A percentile compares a stretch with the other conserved stretches of the same genome.
Evolutionary conservation across 768 basidiomycete genomes (phyloP).

Genomic region (Hypholoma sublateritium): DNA sequence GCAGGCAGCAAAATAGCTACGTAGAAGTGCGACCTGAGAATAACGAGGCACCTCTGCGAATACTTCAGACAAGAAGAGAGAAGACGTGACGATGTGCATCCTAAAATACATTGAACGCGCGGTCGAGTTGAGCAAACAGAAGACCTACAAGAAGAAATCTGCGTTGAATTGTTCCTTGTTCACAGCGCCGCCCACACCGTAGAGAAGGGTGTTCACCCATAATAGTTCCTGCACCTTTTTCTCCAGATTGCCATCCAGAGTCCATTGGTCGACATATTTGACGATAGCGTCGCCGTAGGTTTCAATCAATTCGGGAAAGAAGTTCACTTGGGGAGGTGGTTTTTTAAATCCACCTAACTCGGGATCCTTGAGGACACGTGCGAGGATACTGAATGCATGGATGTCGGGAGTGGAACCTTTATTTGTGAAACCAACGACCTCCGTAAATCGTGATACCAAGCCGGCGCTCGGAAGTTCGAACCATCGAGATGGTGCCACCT

Average conservation of each 20-base stretch:
- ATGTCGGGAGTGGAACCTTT: slow-evolving; percentile 7
- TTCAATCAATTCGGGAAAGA: slow-evolving; percentile 1
- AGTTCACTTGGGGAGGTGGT: neutral
- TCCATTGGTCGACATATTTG: slow-evolving; percentile 26
- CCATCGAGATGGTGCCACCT: slow-evolving; percentile 7
- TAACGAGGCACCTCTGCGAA: slow-evolving; percentile 23
- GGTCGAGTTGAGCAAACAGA: neutral
- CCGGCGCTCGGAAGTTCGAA: slow-evolving; percentile 1
- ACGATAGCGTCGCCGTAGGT: slow-evolving; percentile 34
- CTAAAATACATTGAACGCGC: slow-evolving; percentile 23
- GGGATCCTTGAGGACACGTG: slow-evolving; percentile 15
- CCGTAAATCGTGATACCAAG: slow-evolving; percentile 13
- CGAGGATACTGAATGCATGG: slow-evolving; percentile 20
- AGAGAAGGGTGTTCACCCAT: slow-evolving; percentile 47
- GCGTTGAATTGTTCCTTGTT: slow-evolving; percentile 32
- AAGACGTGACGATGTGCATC: slow-evolving; percentile 59
- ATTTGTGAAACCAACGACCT: neutral
- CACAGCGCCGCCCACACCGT: slow-evolving; percentile 34
- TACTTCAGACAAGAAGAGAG: slow-evolving; percentile 50
- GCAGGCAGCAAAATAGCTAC: slow-evolving; percentile 47
- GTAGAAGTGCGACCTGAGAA: slow-evolving; percentile 46
- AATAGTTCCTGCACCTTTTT: slow-evolving; percentile 51
- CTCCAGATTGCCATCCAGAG: slow-evolving; percentile 30
- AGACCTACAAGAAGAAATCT: slow-evolving; percentile 50
- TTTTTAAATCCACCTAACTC: slow-evolving; percentile 6